phyloP scores from a whole-genome alignment of 768 basidiomycete species.

The Cyathus striatus region DNA sequence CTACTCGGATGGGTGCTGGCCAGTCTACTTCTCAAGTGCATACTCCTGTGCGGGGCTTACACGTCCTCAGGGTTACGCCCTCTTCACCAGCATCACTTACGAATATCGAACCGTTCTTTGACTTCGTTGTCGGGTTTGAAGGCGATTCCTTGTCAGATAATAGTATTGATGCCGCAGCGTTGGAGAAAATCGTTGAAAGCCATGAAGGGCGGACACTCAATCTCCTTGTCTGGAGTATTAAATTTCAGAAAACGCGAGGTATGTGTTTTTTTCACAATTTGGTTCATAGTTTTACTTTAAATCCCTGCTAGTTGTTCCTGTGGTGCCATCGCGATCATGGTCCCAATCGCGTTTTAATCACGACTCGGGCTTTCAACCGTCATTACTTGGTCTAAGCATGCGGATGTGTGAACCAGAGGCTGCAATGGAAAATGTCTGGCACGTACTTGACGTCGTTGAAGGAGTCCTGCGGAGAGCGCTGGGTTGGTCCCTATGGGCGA shows the following conservation, averaged over 20 bases:
- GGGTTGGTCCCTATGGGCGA: constrained; percentile 89
- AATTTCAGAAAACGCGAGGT: constrained; percentile 70
- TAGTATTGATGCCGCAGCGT: constrained; percentile 59
- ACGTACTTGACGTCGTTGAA: constrained; percentile 94
- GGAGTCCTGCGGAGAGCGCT: constrained; percentile 93
- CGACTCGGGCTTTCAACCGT: constrained; percentile 58
- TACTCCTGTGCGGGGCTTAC: constrained; percentile 61
- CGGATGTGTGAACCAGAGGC: constrained; percentile 87
- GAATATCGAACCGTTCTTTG: constrained; percentile 88
- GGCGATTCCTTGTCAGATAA: constrained; percentile 52
- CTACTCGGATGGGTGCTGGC: constrained; percentile 62
- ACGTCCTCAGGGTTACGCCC: constrained; percentile 87
- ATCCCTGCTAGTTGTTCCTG: constrained; percentile 60
- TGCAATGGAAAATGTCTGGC: constrained; percentile 94
- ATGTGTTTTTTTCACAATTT: constrained; percentile 4
- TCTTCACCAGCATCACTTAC: constrained; percentile 85
- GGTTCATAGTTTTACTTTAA: constrained; percentile 3
- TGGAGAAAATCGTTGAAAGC: constrained; percentile 78
- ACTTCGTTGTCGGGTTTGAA: constrained; percentile 92
- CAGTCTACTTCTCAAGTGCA: constrained; percentile 58
- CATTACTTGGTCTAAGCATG: constrained; percentile 91
- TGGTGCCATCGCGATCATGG: constrained; percentile 86
- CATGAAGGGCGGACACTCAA: constrained; percentile 71
- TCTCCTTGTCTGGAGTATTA: constrained; percentile 81
- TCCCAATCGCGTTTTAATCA: constrained; percentile 38